Evolutionary conservation across 2,329 filamentous ascomycete species (phyloP).

Genomic region (Fusarium guadeloupense): DNA sequence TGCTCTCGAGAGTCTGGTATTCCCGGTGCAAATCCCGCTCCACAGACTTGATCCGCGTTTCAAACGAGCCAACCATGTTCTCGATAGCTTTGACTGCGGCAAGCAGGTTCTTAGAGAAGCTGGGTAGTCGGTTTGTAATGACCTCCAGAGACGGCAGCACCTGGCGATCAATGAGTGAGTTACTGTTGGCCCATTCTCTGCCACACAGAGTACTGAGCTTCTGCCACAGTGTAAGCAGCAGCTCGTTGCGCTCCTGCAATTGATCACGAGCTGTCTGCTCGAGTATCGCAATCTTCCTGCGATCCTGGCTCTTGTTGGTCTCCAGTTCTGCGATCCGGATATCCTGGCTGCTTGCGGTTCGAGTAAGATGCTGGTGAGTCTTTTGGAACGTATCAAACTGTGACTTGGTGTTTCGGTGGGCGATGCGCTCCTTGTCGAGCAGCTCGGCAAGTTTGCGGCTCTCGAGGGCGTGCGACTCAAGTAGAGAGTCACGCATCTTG

Average conservation of each 20-base stretch:
- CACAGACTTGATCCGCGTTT: slow-evolving; percentile 80
- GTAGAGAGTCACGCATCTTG: slow-evolving; percentile 85
- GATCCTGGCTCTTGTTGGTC: slow-evolving; percentile 78
- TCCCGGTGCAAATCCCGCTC: slow-evolving; percentile 92
- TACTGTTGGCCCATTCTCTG: slow-evolving; percentile 88
- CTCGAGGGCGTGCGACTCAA: slow-evolving; percentile 90
- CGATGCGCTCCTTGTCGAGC: slow-evolving; percentile 88
- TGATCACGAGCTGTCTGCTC: slow-evolving; percentile 88
- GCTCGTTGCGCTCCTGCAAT: slow-evolving; percentile 85
- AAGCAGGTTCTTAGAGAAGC: slow-evolving; percentile 90
- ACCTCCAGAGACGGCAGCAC: slow-evolving; percentile 84
- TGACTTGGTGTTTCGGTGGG: slow-evolving; percentile 85
- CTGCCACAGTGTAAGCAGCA: slow-evolving; percentile 91
- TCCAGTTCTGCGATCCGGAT: slow-evolving; percentile 87
- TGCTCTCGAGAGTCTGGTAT: slow-evolving; percentile 85
- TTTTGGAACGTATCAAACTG: slow-evolving; percentile 90
- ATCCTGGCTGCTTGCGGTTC: slow-evolving; percentile 86
- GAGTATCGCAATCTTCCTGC: slow-evolving; percentile 76
- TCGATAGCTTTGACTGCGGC: slow-evolving; percentile 89
- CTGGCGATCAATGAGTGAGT: slow-evolving; percentile 88
- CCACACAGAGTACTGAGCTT: slow-evolving; percentile 86
- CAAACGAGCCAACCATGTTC: slow-evolving; percentile 79
- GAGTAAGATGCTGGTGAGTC: slow-evolving; percentile 85
- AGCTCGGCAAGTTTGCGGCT: slow-evolving; percentile 84
- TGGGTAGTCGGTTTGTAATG: slow-evolving; percentile 83